A percentile compares a stretch with the other conserved stretches of the same genome.
Evolutionary conservation across 192 early-diverging fungal genomes (phyloP).

Genomic region (Entomortierella lignicola): DNA sequence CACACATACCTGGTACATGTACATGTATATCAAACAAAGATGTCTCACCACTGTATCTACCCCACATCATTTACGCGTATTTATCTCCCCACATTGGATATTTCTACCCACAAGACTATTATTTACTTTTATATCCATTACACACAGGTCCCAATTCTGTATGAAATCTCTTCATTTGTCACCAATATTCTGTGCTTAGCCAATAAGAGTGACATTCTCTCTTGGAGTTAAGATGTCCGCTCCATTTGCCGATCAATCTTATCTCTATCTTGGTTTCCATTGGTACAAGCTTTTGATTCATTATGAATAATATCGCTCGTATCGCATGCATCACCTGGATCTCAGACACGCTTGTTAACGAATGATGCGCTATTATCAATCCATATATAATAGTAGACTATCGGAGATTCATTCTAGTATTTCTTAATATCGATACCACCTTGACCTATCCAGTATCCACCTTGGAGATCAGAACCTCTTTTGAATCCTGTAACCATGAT

Average conservation of each 20-base stretch:
- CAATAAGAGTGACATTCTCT: slow-evolving; percentile 1
- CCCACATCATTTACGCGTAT: no score
- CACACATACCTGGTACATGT: no score
- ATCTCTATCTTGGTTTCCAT: slow-evolving; percentile 31
- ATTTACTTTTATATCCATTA: no score
- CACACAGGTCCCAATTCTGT: no score
- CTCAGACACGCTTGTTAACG: slow-evolving; percentile 21
- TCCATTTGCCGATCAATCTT: slow-evolving; percentile 22
- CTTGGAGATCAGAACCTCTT: slow-evolving; percentile 22
- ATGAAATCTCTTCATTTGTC: neutral
- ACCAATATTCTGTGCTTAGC: neutral
- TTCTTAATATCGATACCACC: slow-evolving; percentile 25
- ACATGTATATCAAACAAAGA: no score
- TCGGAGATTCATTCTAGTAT: slow-evolving; percentile 34
- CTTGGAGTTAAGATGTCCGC: slow-evolving; percentile 20
- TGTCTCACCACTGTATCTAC: no score
- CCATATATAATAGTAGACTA: slow-evolving; percentile 29
- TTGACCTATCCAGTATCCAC: slow-evolving; percentile 24
- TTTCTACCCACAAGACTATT: no score
- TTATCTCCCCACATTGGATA: no score
- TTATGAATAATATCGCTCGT: slow-evolving; percentile 27
- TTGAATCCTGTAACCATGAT: slow-evolving; percentile 59
- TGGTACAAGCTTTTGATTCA: slow-evolving; percentile 29
- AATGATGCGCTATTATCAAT: slow-evolving; percentile 26
- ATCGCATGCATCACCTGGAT: slow-evolving; percentile 34